Evolutionary conservation across 1,284 basidiomycete genomes (phyloP).

Genomic region (Marasmius oreades): DNA sequence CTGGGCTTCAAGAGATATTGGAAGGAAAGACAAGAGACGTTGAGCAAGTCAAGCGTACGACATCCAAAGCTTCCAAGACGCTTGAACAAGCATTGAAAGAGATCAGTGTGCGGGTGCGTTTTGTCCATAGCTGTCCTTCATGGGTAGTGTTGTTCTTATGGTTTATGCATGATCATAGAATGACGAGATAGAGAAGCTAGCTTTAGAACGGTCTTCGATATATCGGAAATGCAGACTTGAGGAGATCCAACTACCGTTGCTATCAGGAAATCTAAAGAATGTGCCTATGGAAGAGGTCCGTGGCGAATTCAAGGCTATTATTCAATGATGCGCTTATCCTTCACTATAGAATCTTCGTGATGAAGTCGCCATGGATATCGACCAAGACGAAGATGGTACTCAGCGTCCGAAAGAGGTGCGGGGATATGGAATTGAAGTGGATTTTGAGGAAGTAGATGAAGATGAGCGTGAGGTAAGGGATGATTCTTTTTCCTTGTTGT

Average conservation of each 20-base stretch:
- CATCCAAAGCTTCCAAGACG: conserved; percentile 66
- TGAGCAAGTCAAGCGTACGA: conserved; percentile 75
- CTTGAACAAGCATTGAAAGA: conserved; percentile 91
- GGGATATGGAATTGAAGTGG: conserved; percentile 89
- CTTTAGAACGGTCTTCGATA: conserved; percentile 80
- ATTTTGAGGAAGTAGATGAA: conserved; percentile 80
- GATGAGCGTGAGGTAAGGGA: conserved; percentile 72
- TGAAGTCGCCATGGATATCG: conserved; percentile 87
- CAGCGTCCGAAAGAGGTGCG: conserved; percentile 69
- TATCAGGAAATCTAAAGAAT: conserved; percentile 74
- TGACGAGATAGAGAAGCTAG: conserved; percentile 90
- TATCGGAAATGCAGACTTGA: conserved; percentile 94
- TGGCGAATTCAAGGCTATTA: not conserved
- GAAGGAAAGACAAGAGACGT: conserved; percentile 70
- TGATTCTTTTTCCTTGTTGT: not conserved
- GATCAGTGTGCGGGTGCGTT: conserved; percentile 70
- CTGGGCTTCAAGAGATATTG: conserved; percentile 56
- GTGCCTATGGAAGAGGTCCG: conserved; percentile 93
- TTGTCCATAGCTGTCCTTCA: not conserved
- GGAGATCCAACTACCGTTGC: conserved; percentile 83
- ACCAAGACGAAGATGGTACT: conserved; percentile 77
- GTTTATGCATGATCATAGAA: conserved; percentile 50
- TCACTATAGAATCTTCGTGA: conserved; percentile 66
- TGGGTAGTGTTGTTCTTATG: not conserved
- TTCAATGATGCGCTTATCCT: not conserved